These are phyloP conservation scores for Maudiozyma serrabonitensis DNA, from an alignment of 805 yeast species.

Conservation along the genomic window DNA sequence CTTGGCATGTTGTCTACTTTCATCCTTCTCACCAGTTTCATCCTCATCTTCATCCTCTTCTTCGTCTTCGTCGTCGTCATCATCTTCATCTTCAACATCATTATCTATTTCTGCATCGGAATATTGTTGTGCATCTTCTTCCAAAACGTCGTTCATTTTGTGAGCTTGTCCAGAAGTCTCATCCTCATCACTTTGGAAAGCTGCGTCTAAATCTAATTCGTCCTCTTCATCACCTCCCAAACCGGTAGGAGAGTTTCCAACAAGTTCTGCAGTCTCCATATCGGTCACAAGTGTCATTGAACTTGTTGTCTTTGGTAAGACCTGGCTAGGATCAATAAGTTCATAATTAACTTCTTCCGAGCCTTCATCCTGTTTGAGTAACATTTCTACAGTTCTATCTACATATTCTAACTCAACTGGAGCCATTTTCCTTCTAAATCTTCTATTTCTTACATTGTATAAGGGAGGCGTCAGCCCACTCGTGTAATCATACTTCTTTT, in stretches of 20 bases:
- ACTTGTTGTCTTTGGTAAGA: conserved; percentile 17
- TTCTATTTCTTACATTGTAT: conserved; percentile 54
- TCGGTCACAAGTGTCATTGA: conserved; percentile 7
- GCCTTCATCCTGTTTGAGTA: conserved; percentile 65
- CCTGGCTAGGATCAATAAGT: conserved; percentile 47
- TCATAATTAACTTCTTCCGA: conserved; percentile 78
- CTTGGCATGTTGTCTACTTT: conserved; percentile 56
- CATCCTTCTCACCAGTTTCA: conserved; percentile 43
- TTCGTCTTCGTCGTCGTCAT: conserved; percentile 36
- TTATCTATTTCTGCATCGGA: conserved; percentile 29
- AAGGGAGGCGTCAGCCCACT: conserved; percentile 83
- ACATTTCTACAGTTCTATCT: conserved; percentile 68
- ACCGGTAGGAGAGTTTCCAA: background rate
- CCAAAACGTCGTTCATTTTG: background rate
- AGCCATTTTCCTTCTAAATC: conserved; percentile 63
- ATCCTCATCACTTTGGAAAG: conserved; percentile 35
- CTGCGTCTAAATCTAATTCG: conserved; percentile 51
- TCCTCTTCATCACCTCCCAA: conserved; percentile 32
- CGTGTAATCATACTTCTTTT: conserved; percentile 34
- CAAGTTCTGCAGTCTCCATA: background rate
- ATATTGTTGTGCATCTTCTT: conserved; percentile 21
- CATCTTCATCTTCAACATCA: conserved; percentile 39
- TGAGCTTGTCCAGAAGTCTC: conserved; percentile 13
- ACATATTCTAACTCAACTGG: conserved; percentile 65
- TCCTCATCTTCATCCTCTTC: conserved; percentile 43